Base-by-base conservation (phyloP, 2,329 filamentous ascomycete species). In the Arthroderma uncinatum region DNA sequence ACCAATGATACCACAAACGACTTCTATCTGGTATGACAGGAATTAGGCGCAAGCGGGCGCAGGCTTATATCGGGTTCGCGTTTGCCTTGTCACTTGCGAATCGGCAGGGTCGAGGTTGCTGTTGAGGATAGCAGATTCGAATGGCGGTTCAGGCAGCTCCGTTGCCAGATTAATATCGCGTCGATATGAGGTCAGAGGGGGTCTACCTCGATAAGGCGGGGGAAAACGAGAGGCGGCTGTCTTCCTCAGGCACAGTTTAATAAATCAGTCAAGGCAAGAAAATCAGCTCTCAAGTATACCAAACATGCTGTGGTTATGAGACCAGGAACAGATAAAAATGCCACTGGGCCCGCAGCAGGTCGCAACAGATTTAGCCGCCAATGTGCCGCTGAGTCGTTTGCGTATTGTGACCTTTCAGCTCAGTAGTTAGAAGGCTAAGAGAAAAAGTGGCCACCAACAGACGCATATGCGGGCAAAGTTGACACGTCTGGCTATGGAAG, bases 241-340 rank as follows among this genome's bases (percentile, higher is more conserved):
- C 39, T 42, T 48, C 44, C 44, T 48, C 44, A 48, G 44, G 12
- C 44, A 48, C 44, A 48, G 44, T 12, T 48, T 30, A 48, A n/a
- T n/a, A 12, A 47, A 30, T 28, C 39, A 28, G 44, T 48, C 21
- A n/a, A 48, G 44, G n/a, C 8, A 30, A 48, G 21, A 48, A 30
- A 28, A 48, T 48, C 44, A 48, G 44, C 44, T n/a, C 9, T 48
- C 44, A 3, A 48, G 25, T 25, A 28, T 25, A 48, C n/a, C 44
- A 48, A 21, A 48, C 44, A 48, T 48, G 44, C 44, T 48, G 44
- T 48, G 19, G 44, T 48, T 30, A 48, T 28, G 44, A 48, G 21
- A 48, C 44, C 7, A 30, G 44, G 9, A 30, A n/a, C 4, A 48
- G 44, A n/a, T 30, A 48, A 25, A 48, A 48, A 48, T 30, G 44